Evolutionary conservation across 352 stramenopile genomes (phyloP).

Genomic region (Phytopythium chamaehyphon): DNA sequence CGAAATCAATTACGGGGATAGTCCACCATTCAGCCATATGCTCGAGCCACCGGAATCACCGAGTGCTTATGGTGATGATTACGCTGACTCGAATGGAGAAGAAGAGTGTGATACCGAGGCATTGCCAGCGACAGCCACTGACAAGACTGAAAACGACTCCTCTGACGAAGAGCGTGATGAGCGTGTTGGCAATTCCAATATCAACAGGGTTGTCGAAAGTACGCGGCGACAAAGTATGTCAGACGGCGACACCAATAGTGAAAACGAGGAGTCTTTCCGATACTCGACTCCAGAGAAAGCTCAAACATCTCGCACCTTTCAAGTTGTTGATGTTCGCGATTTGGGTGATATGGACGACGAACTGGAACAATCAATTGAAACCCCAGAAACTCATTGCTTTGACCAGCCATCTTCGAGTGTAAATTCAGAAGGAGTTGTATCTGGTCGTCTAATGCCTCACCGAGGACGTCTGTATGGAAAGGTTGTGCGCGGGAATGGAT

Average conservation of each 20-base stretch:
- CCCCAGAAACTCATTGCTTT: slow-evolving; percentile 34
- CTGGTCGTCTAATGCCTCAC: slow-evolving; percentile 8
- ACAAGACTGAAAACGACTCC: background rate
- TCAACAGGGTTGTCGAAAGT: no score
- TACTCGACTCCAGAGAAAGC: background rate
- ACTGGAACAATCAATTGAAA: slow-evolving; percentile 33
- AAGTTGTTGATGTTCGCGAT: background rate
- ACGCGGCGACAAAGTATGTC: background rate
- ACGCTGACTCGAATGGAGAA: slow-evolving; percentile 7
- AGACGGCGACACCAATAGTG: slow-evolving; percentile 4
- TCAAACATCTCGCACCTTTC: background rate
- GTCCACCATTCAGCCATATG: slow-evolving; percentile 14
- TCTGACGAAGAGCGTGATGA: no score
- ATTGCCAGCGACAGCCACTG: background rate
- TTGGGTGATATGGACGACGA: slow-evolving; percentile 17
- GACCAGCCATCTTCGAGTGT: background rate
- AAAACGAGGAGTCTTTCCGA: background rate
- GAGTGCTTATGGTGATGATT: slow-evolving; percentile 23
- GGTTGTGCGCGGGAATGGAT: slow-evolving; percentile 34
- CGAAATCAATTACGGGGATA: background rate
- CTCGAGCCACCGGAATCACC: slow-evolving; percentile 46
- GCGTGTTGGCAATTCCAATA: no score
- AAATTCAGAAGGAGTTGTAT: background rate
- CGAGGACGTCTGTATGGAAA: slow-evolving; percentile 40
- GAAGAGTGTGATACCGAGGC: slow-evolving; percentile 5